Base-by-base conservation (phyloP, 1,139 yeast species). In the Geotrichum phurueaensis region DNA sequence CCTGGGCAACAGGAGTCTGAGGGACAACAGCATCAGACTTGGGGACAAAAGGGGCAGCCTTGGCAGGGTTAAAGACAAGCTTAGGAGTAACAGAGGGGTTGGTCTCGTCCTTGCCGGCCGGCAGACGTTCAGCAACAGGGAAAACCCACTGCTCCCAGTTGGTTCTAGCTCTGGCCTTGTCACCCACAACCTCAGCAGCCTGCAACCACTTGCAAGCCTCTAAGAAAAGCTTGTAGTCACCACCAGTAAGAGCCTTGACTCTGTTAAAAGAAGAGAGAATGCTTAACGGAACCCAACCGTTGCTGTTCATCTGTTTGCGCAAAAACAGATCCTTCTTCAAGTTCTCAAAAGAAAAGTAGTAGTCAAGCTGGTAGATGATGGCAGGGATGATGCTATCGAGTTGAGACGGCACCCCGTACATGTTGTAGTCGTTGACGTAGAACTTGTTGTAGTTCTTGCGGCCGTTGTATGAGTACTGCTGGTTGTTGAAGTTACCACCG, bases 321-420 rank as follows among this genome's bases (percentile, higher is more conserved):
- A 90, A 78, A 72, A 76, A 89, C 63, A 87, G 77, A 73, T 90
- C 97, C 76, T 89, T 87, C 68, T 88, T 80, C 74, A 94, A 80
- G 75, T 94, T 94, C 69, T 91, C 96, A 60, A 86, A 81, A 31
- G 96, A 86, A 75, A 94, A 87, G 75, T 94, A 94, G 78, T 92
- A 94, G 71, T 89, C 94, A 63, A 91, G 78, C 78, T 91, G 97
- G 68, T 68, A 70, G 50, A 71, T 69, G 47, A 75, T 69, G 54
- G 71, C 62, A 51, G 59, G 45, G 50, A 53, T 54, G 47, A 53
- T 49, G 36, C 51, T 54, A 47, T 45, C 58, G 56, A 58, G 54
- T 33, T 60, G 36, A 25, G 53, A 59, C 33, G 52, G 48, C 22
- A 49, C 25, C 33, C 54, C 51, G 56, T 56, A 48, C 53, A 50